Base-by-base conservation (phyloP, 441 rosid genomes). In the Gossypium trilobum region DNA sequence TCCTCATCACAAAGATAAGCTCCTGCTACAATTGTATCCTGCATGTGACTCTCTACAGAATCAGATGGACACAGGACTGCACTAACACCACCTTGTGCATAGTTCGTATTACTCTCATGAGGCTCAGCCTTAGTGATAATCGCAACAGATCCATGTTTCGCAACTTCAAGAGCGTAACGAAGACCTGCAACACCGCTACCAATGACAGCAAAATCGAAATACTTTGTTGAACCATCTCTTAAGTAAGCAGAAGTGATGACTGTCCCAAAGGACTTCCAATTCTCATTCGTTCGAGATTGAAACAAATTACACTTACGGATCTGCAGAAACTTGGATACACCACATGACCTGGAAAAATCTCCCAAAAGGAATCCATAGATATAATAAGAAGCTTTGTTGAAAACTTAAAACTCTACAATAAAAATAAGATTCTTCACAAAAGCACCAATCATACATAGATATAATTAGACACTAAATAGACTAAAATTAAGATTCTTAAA, bases 181-280 rank as follows among this genome's bases (percentile, higher is more conserved):
- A 94, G 91, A 72, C 99, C 99, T 29, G 99, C 99, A 75, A 94
- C 86, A 72, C 99, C 99, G 78, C 99, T 94, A 39, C 99, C 97
- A 79, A 94, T 91, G 51, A 94, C 90, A 51, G 86, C 81, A 84
- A 90, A 94, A 86, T 94, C 99, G 79, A 88, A 92, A 72, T 81
- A 87, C 78, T 84, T 92, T 27, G 92, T 86, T 66, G 91, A 83
- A 70, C 81, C 80, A 75, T 79, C 87, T 76, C 62, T 78, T 58
- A 81, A 73, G 77, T 76, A 78, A 73, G 79, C 81, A 4, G 84
- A 84, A 22, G 73, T 74, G 4, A 55, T 56, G 27, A 74, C 33
- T 66, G 80, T 73, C 75, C 78, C 84, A 58, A 56, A 78, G 61
- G 76, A 66, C 79, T 78, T 88, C 74, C 78, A 62, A 50, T 55